These are phyloP conservation scores for Sphagnum fallax DNA, from an alignment of 228 moss, liverwort and hornwort genomes.

Conservation along the genomic window DNA sequence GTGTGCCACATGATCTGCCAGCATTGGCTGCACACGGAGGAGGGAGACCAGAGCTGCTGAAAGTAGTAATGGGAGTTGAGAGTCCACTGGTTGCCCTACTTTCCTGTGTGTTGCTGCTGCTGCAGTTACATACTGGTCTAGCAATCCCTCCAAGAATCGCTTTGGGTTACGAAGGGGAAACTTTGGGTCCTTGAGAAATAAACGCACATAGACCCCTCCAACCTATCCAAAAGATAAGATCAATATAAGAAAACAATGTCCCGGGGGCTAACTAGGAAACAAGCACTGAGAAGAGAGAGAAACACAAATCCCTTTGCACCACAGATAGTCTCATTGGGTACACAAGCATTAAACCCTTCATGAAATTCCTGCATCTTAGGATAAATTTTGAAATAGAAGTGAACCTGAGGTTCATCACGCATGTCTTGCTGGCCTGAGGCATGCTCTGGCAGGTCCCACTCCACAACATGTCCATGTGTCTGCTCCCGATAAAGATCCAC, in stretches of 20 bases:
- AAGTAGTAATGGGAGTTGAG: slow-evolving; percentile 87
- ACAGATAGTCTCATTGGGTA: no score
- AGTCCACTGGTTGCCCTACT: slow-evolving; percentile 51
- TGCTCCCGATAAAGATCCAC: slow-evolving; percentile 85
- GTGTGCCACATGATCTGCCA: slow-evolving; percentile 97
- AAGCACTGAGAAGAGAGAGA: no score
- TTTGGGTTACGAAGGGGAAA: slow-evolving; percentile 96
- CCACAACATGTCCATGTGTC: slow-evolving; percentile 90
- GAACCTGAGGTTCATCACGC: slow-evolving; percentile 93
- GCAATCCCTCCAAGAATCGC: slow-evolving; percentile 91
- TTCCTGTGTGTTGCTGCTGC: slow-evolving; percentile 89
- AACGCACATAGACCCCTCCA: slow-evolving; percentile 96
- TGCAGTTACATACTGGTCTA: slow-evolving; percentile 93
- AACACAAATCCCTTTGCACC: no score
- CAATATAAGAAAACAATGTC: not conserved
- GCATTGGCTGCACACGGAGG: slow-evolving; percentile 87
- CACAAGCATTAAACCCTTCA: no score
- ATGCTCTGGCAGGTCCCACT: slow-evolving; percentile 97
- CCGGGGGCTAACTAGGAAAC: not conserved
- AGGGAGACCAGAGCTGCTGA: slow-evolving; percentile 97
- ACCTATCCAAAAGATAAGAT: slow-evolving; percentile 37
- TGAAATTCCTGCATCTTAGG: no score
- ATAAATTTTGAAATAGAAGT: no score
- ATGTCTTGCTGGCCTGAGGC: slow-evolving; percentile 83
- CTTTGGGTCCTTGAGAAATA: slow-evolving; percentile 97